These are phyloP conservation scores for Magnaporthiopsis poae DNA, from an alignment of 2,329 filamentous ascomycete species.

Conservation along the genomic window DNA sequence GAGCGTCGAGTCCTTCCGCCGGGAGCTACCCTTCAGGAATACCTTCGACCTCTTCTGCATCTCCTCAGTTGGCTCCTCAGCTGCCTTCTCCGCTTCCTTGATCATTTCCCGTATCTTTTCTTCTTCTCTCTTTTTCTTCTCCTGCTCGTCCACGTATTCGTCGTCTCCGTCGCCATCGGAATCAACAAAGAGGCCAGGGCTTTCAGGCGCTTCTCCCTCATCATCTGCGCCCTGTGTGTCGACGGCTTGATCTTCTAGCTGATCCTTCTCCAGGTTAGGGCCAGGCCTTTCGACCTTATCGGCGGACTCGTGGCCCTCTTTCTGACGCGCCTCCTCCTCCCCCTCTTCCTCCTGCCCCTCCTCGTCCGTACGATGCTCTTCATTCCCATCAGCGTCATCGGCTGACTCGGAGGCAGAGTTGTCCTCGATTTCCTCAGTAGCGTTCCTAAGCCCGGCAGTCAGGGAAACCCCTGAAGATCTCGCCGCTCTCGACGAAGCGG, in stretches of 20 bases:
- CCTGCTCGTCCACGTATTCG: conserved; percentile 10
- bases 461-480: background rate
- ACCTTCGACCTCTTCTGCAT: conserved; percentile 29
- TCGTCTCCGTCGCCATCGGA: conserved; percentile 10
- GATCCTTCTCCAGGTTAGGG: conserved; percentile 7
- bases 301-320: background rate
- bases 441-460: background rate
- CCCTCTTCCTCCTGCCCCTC: background rate
- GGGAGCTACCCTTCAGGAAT: conserved; percentile 44
- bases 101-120: conserved; percentile 17
- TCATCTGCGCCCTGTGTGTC: conserved; percentile 9
- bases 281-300: background rate
- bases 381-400: conserved; percentile 12
- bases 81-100: conserved; percentile 16
- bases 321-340: too few relatives aligned
- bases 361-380: conserved; percentile 10
- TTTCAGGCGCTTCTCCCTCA: conserved; percentile 10
- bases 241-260: background rate
- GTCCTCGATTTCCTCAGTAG: conserved; percentile 13
- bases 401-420: conserved; percentile 12
- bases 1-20: conserved; percentile 48
- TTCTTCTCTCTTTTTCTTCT: conserved; percentile 7
- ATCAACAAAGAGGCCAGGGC: conserved; percentile 7
- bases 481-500: conserved; percentile 4
- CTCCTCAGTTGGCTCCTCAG: conserved; percentile 24